Percentiles rank a stretch among this genome's conserved stretches.
Evolutionary conservation across 495 filamentous ascomycete genomes (phyloP).

Genomic region (Penicillium roqueforti): DNA sequence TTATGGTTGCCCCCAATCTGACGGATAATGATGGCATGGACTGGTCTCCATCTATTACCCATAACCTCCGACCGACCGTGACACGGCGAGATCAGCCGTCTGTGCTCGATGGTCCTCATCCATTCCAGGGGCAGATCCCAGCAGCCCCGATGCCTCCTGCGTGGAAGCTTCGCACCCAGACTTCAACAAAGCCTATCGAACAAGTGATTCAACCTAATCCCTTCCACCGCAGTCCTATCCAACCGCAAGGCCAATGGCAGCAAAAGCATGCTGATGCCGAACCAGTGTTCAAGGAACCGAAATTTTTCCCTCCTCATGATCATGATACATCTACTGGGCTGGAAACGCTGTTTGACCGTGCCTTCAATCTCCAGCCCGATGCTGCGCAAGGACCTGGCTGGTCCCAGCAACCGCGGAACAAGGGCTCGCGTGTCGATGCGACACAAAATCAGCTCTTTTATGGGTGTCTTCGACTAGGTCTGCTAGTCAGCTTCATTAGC

Average conservation of each 20-base stretch:
- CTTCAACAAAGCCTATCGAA: slow-evolving; percentile 32
- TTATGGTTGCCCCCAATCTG: slow-evolving; percentile 35
- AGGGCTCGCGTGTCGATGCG: slow-evolving; percentile 4
- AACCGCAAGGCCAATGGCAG: slow-evolving; percentile 23
- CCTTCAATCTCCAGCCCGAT: slow-evolving; percentile 43
- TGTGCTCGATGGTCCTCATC: slow-evolving; percentile 41
- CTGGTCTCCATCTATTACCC: slow-evolving; percentile 66
- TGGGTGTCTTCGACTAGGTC: slow-evolving; percentile 31
- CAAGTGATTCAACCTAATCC: slow-evolving; percentile 37
- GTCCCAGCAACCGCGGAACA: slow-evolving; percentile 11
- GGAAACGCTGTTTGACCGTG: slow-evolving; percentile 42
- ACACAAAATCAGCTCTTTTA: slow-evolving; percentile 21
- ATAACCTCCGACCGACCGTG: slow-evolving; percentile 41
- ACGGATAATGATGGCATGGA: slow-evolving; percentile 64
- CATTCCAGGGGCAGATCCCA: slow-evolving; percentile 61
- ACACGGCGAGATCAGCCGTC: slow-evolving; percentile 28
- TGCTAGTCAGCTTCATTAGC: slow-evolving; percentile 30
- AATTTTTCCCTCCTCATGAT: slow-evolving; percentile 48
- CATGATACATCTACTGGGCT: slow-evolving; percentile 44
- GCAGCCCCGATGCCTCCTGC: slow-evolving; percentile 61
- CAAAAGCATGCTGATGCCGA: slow-evolving; percentile 18
- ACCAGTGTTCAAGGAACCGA: slow-evolving; percentile 44
- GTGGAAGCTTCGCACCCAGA: slow-evolving; percentile 58
- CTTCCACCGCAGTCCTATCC: slow-evolving; percentile 30
- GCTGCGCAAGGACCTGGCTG: slow-evolving; percentile 20